These are phyloP conservation scores for Cynanchum wilfordii DNA, from an alignment of 257 asterid genomes.

Conservation along the genomic window DNA sequence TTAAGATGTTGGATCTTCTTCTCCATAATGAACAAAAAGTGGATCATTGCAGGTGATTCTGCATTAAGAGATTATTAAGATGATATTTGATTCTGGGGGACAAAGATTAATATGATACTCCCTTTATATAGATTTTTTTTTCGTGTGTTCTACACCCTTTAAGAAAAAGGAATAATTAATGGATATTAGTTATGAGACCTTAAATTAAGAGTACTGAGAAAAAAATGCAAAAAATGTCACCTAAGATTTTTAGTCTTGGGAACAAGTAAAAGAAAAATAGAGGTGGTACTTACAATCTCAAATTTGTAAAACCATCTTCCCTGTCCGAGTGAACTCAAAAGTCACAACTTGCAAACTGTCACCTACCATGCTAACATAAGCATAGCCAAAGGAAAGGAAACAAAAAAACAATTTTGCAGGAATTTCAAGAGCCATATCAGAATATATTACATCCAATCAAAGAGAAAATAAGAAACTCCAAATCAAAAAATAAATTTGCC, in stretches of 20 bases:
- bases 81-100: neutral
- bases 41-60: no score
- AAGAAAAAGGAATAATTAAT: no score
- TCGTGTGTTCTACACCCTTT: no score
- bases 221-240: no score
- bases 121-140: no score
- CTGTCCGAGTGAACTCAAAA: neutral
- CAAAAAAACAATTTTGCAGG: neutral
- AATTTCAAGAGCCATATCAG: neutral
- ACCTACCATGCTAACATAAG: neutral
- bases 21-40: neutral
- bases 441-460: neutral
- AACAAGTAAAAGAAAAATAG: no score
- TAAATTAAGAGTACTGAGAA: no score
- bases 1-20: neutral
- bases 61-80: no score
- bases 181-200: no score
- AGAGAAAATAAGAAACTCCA: neutral
- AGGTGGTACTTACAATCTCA: neutral
- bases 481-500: neutral
- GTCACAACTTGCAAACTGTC: neutral
- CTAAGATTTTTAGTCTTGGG: no score
- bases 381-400: neutral
- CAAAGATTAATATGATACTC: no score
- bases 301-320: neutral